Conservation (phyloP, 352 stramenopile species). For the Phytophthora hybrid region DNA sequence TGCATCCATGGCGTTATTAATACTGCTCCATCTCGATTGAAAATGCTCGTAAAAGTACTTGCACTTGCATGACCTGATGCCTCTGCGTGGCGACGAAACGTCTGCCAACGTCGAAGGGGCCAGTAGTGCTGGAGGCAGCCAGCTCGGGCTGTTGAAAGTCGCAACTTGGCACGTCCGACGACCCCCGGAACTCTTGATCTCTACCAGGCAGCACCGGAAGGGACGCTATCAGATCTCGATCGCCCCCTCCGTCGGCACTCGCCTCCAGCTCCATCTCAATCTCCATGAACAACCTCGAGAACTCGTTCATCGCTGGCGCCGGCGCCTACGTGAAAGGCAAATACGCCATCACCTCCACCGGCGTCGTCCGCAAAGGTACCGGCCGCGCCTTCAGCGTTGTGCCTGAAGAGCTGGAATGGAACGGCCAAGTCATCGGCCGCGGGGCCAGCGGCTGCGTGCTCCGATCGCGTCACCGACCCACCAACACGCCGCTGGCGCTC, state of each 20-base stretch:
- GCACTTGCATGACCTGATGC: not conserved
- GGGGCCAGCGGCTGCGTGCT: slow-evolving; percentile 77
- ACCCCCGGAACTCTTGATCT: slow-evolving; percentile 26
- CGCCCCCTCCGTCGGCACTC: slow-evolving; percentile 16
- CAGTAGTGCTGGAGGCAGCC: slow-evolving; percentile 32
- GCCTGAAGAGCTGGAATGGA: slow-evolving; percentile 82
- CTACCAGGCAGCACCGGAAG: slow-evolving; percentile 23
- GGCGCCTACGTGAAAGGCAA: slow-evolving; percentile 84
- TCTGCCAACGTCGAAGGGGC: slow-evolving; percentile 37
- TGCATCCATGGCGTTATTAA: slow-evolving; percentile 30
- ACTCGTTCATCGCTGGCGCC: slow-evolving; percentile 78
- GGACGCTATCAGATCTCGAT: slow-evolving; percentile 47
- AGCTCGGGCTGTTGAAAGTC: slow-evolving; percentile 20
- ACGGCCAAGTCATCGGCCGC: slow-evolving; percentile 75
- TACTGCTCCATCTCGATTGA: slow-evolving; percentile 8
- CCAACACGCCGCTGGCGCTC: slow-evolving; percentile 81
- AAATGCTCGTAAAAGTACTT: slow-evolving; percentile 8
- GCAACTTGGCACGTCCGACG: slow-evolving; percentile 19
- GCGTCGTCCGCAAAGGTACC: slow-evolving; percentile 83
- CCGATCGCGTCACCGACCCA: slow-evolving; percentile 71
- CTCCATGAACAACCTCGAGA: slow-evolving; percentile 70
- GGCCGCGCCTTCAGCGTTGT: slow-evolving; percentile 82
- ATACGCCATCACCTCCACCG: slow-evolving; percentile 82
- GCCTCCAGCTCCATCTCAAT: not conserved
- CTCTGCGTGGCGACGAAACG: slow-evolving; percentile 39